Evolutionary conservation across 164 flowering plant species (phyloP).

Genomic region (Tetrastigma voinierianum): DNA sequence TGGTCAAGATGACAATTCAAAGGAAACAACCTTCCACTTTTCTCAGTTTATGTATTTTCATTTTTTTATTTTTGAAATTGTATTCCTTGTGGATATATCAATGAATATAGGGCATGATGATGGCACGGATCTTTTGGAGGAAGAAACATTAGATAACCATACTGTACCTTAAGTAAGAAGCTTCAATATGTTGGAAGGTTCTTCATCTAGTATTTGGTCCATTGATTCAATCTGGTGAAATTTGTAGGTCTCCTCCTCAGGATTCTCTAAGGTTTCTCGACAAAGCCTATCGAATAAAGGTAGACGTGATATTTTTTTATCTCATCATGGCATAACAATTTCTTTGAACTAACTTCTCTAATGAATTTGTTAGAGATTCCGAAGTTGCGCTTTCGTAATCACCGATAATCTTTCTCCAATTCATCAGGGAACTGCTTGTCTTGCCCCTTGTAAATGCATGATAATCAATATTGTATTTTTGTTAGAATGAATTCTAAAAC

Average conservation of each 20-base stretch:
- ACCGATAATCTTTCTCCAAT: too few relatives aligned
- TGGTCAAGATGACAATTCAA: background rate
- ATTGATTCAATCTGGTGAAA: slow-evolving; percentile 1
- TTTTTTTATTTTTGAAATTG: background rate
- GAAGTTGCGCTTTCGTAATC: too few relatives aligned
- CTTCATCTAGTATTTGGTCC: background rate
- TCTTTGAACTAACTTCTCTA: too few relatives aligned
- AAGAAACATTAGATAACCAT: slow-evolving; percentile 37
- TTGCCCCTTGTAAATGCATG: too few relatives aligned
- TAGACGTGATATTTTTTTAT: slow-evolving; percentile 14
- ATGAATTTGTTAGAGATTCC: too few relatives aligned
- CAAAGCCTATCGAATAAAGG: slow-evolving; percentile 71
- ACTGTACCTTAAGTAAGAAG: slow-evolving; percentile 42
- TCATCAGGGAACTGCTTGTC: too few relatives aligned
- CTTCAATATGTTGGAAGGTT: background rate
- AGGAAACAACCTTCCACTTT: background rate
- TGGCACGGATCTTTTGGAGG: slow-evolving; percentile 32
- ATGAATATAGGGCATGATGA: slow-evolving; percentile 30
- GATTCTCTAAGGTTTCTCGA: slow-evolving; percentile 68
- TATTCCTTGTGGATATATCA: slow-evolving; percentile 6
- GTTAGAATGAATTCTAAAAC: too few relatives aligned
- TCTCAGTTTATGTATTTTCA: background rate
- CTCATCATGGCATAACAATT: too few relatives aligned
- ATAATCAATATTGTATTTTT: too few relatives aligned
- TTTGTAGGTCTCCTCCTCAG: slow-evolving; percentile 56